Percentiles rank a stretch among this genome's conserved stretches.
Evolutionary conservation across 2,329 filamentous ascomycete genomes (phyloP).

Genomic region (Escovopsis weberi): DNA sequence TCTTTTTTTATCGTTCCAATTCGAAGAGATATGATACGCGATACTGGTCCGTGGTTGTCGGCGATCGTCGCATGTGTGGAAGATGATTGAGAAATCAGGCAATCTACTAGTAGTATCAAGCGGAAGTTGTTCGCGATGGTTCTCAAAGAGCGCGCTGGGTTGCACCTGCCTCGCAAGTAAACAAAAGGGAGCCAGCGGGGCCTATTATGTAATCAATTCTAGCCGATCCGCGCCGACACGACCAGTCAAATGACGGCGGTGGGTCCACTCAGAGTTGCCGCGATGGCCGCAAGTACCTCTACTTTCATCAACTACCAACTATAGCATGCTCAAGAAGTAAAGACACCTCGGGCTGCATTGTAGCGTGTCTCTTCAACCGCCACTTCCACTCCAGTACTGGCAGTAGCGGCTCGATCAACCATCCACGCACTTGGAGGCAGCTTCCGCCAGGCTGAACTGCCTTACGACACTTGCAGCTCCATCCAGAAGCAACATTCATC

Average conservation of each 20-base stretch:
- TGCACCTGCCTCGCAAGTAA: background rate
- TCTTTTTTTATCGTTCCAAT: conserved; percentile 2
- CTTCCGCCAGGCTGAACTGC: conserved; percentile 29
- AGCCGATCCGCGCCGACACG: too few relatives aligned
- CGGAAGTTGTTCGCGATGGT: background rate
- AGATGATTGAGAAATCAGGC: background rate
- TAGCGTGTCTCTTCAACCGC: background rate
- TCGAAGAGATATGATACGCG: background rate
- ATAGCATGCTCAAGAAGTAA: background rate
- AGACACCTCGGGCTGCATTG: background rate
- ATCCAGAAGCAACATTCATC: conserved; percentile 3
- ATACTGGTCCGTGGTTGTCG: background rate
- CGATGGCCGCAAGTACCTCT: background rate
- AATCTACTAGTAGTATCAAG: background rate
- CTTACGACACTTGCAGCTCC: conserved; percentile 25
- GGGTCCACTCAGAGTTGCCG: background rate
- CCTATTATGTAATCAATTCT: background rate
- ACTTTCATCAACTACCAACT: background rate
- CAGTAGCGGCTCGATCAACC: too few relatives aligned
- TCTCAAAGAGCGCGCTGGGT: background rate
- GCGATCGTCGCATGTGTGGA: background rate
- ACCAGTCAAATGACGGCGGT: background rate
- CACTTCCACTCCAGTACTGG: background rate
- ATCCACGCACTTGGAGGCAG: too few relatives aligned
- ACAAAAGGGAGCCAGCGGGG: background rate